Evolutionary conservation across 208 protist species (phyloP), one percentile per base, ranked within the genome.

Genomic region (Leishmania guyanensis): DNA sequence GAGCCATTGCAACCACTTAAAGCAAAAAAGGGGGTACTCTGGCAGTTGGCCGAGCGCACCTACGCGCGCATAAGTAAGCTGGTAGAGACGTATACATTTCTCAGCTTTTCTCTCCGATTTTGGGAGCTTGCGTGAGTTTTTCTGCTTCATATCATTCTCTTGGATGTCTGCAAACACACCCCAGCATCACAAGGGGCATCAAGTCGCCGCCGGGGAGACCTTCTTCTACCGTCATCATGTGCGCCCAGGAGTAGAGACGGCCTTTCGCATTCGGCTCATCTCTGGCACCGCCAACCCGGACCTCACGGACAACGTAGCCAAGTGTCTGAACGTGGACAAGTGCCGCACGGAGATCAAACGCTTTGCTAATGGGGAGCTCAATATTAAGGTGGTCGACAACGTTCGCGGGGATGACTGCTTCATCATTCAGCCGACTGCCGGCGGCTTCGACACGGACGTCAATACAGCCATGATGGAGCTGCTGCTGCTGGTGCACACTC

Each of bases 371-470:
- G 94, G 93, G 9, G 93, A 98, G 85, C 89, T 99, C 64, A 90
- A 91, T 77, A 97, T 98, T 78, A 97, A 98, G 65, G 90, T 99
- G n/a, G 84, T 97, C 12, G 97, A 99, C 75, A 98, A 97, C 83
- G 96, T 99, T 46, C 93, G 98, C 77, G 98, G 97, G 48, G 92
- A 95, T 77, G 98, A 99, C 89, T 95, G 98, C 78, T 99, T 98
- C 84, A 98, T 99, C 71, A 96, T 99, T 65, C 97, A 99, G 88
- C 89, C 96, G 39, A 99, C 97, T 9, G 85, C 91, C 17, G 90
- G 77, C 8, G 92, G 82, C 58, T 84, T 78, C 17, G 78, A 88
- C 51, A 93, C 91, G 17, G 93, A 97, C 70, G 84, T 98, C 60
- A 98, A 98, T 85, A 97, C 93, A 0, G 88, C 93, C 64, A 92